phyloP scores from a whole-genome alignment of 129 eudicot genomes.

The Artemisia argyi region DNA sequence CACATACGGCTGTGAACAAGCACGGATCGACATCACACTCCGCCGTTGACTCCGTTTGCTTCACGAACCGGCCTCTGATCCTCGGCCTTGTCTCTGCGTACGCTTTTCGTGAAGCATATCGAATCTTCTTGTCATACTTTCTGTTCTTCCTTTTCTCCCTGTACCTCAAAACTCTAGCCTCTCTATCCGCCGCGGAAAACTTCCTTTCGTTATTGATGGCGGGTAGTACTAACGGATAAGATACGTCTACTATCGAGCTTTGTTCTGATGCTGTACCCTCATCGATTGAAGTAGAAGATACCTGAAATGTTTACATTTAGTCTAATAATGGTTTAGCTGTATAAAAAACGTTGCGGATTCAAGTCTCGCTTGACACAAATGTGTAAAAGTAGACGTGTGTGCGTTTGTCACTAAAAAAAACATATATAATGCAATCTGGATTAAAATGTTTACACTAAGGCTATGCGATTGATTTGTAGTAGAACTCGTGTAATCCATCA shows the following conservation, averaged over 20 bases:
- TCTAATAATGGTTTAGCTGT: no score
- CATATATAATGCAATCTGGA: conserved; percentile 2
- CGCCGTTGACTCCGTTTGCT: conserved; percentile 38
- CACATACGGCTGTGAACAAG: conserved; percentile 30
- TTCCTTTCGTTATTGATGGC: neutral
- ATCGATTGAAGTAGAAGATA: conserved; percentile 62
- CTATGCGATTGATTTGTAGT: conserved; percentile 44
- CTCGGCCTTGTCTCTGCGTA: conserved; percentile 85
- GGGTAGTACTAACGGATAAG: conserved; percentile 30
- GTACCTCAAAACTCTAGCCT: conserved; percentile 86
- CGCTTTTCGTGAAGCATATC: conserved; percentile 90
- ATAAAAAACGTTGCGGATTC: no score
- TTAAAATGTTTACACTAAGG: conserved; percentile 47
- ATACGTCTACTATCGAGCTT: conserved; percentile 49
- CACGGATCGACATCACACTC: conserved; percentile 47
- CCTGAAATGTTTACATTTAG: conserved; percentile 35
- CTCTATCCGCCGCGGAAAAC: conserved; percentile 43
- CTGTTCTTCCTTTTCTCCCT: conserved; percentile 90
- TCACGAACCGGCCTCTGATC: conserved; percentile 84
- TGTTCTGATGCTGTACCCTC: conserved; percentile 71
- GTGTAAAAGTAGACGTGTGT: neutral
- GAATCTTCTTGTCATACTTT: conserved; percentile 73
- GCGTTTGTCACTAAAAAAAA: neutral
- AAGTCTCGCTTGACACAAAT: no score
- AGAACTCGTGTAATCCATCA: conserved; percentile 20